Conservation (phyloP, 2,329 filamentous ascomycete genomes). For the Aspergillus quadrilineatus region DNA sequence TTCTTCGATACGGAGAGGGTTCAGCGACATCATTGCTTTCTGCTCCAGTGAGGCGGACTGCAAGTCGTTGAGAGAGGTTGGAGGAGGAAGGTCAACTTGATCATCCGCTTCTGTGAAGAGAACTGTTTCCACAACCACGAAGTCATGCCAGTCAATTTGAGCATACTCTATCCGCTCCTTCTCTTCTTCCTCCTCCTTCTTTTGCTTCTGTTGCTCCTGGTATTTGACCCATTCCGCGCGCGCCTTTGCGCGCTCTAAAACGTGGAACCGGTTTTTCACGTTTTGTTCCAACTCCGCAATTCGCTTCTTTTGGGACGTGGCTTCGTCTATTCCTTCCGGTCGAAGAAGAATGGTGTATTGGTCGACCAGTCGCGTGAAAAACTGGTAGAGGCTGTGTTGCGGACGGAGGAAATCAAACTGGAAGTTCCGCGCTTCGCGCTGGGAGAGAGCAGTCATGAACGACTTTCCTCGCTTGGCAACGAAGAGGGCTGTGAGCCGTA, state of each 20-base stretch:
- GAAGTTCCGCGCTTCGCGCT: constrained; percentile 83
- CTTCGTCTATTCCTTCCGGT: constrained; percentile 65
- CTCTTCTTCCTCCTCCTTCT: constrained; percentile 84
- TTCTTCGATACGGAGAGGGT: constrained; percentile 84
- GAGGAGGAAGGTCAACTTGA: constrained; percentile 78
- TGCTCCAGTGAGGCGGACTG: constrained; percentile 94
- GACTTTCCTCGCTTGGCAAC: constrained; percentile 88
- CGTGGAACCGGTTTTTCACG: constrained; percentile 72
- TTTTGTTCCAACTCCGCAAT: constrained; percentile 72
- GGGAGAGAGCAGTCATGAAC: constrained; percentile 86
- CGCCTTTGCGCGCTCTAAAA: constrained; percentile 77
- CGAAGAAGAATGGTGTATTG: constrained; percentile 83
- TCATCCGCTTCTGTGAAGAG: constrained; percentile 89
- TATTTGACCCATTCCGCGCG: constrained; percentile 84
- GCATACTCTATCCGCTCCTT: constrained; percentile 75
- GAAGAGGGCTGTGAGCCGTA: constrained; percentile 79
- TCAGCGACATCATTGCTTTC: constrained; percentile 85
- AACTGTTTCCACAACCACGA: constrained; percentile 92
- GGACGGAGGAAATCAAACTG: constrained; percentile 96
- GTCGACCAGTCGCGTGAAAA: constrained; percentile 87
- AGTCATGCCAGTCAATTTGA: constrained; percentile 97
- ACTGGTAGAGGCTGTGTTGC: constrained; percentile 94
- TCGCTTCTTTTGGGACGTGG: constrained; percentile 69
- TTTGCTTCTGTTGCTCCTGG: constrained; percentile 79
- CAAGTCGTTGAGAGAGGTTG: constrained; percentile 84